Evolutionary conservation across 495 filamentous ascomycete genomes (phyloP).

Genomic region (Paragyromitra xinjiangensis): DNA sequence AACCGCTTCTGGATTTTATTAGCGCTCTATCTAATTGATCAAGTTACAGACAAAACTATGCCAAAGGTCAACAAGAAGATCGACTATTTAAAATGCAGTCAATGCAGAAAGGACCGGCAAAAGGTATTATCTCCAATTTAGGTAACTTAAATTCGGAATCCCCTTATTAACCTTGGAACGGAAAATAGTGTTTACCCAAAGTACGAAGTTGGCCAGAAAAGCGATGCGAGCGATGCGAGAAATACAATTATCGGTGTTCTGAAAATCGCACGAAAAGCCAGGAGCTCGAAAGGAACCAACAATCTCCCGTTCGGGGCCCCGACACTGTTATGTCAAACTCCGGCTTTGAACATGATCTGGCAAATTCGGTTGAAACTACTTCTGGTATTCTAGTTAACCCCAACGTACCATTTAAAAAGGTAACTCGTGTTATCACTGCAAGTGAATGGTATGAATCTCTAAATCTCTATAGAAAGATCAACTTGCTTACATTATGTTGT

Average conservation of each 20-base stretch:
- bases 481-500: not conserved
- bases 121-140: conserved; percentile 2
- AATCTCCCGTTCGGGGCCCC: not conserved
- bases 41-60: not conserved
- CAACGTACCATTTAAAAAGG: not conserved
- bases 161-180: not conserved
- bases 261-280: conserved; percentile 6
- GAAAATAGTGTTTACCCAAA: conserved; percentile 18
- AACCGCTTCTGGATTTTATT: too few relatives aligned
- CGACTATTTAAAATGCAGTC: conserved; percentile 16
- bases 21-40: not conserved
- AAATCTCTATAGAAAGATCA: not conserved
- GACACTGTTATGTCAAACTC: not conserved
- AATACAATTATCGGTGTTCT: conserved; percentile 24
- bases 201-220: conserved; percentile 2
- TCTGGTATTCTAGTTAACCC: not conserved
- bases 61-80: conserved; percentile 16
- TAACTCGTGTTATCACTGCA: not conserved
- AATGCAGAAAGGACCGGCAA: conserved; percentile 19
- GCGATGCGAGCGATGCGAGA: conserved; percentile 21
- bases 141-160: too few relatives aligned
- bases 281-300: not conserved
- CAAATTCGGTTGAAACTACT: not conserved
- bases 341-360: not conserved
- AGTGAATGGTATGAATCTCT: not conserved